Evolutionary conservation across 257 asterid species (phyloP).

Genomic region (Nicotiana obtusifolia): DNA sequence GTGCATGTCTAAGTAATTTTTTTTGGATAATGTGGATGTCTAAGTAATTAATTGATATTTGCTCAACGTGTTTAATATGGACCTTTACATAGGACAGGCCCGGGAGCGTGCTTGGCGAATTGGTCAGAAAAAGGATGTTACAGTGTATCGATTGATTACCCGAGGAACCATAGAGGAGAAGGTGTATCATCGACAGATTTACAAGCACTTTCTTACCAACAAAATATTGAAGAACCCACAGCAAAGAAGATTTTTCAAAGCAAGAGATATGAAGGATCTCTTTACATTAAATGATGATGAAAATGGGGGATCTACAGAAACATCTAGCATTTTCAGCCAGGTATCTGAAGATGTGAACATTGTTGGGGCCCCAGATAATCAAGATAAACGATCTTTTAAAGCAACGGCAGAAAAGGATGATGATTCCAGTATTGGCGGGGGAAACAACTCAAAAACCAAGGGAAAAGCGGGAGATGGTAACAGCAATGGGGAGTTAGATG

Average conservation of each 20-base stretch:
- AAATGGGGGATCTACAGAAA: conserved; percentile 69
- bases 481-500: conserved; percentile 46
- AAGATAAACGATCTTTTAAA: conserved; percentile 21
- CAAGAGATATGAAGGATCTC: conserved; percentile 98
- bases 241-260: conserved; percentile 91
- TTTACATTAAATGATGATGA: conserved; percentile 79
- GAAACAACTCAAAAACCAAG: conserved; percentile 22
- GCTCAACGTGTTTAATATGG: not conserved
- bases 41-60: not conserved
- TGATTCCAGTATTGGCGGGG: conserved; percentile 27
- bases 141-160: conserved; percentile 85
- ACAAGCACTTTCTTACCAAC: conserved; percentile 91
- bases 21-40: not conserved
- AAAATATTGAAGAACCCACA: conserved; percentile 94
- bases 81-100: conserved; percentile 51
- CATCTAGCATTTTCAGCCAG: conserved; percentile 79
- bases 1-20: not conserved
- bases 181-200: conserved; percentile 96
- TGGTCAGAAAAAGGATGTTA: conserved; percentile 92
- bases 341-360: conserved; percentile 61
- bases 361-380: conserved; percentile 41
- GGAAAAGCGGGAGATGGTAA: conserved; percentile 22
- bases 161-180: conserved; percentile 99
- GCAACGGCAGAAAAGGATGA: conserved; percentile 20
- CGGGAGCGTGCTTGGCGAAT: conserved; percentile 99